Conservation (phyloP, 164 flowering plant species). For the Umbilicus rupestris region DNA sequence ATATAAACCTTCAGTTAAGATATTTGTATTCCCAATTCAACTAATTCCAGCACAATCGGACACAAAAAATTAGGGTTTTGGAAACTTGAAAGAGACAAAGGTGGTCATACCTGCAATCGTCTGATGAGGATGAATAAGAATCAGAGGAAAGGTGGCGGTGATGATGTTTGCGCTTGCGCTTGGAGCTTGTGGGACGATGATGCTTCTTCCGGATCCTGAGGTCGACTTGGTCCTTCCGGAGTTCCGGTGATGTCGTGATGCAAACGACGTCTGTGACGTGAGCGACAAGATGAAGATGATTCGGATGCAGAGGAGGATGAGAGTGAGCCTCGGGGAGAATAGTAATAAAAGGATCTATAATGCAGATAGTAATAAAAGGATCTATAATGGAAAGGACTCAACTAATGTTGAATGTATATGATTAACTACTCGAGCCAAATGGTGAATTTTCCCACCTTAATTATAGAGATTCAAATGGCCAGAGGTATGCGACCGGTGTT, state of each 20-base stretch:
- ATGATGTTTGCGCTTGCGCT: conserved; percentile 48
- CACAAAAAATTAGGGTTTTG: not conserved
- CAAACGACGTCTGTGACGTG: conserved; percentile 27
- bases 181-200: conserved; percentile 26
- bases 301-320: conserved; percentile 29
- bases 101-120: conserved; percentile 26
- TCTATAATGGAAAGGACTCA: too few species aligned
- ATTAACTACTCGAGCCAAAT: too few species aligned
- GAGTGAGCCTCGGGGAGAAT: conserved; percentile 24
- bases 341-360: too few species aligned
- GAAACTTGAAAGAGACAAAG: not conserved
- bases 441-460: too few species aligned
- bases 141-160: conserved; percentile 15
- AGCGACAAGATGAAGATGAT: conserved; percentile 24
- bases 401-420: too few species aligned
- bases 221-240: conserved; percentile 27
- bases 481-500: too few species aligned
- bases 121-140: conserved; percentile 25
- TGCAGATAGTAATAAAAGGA: too few species aligned
- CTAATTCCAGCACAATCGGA: too few species aligned
- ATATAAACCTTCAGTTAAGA: too few species aligned
- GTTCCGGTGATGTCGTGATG: too few species aligned
- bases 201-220: conserved; percentile 53
- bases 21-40: too few species aligned
- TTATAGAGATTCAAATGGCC: too few species aligned